Conservation (phyloP, 768 basidiomycete species). For the Clitopilus hobsonii region DNA sequence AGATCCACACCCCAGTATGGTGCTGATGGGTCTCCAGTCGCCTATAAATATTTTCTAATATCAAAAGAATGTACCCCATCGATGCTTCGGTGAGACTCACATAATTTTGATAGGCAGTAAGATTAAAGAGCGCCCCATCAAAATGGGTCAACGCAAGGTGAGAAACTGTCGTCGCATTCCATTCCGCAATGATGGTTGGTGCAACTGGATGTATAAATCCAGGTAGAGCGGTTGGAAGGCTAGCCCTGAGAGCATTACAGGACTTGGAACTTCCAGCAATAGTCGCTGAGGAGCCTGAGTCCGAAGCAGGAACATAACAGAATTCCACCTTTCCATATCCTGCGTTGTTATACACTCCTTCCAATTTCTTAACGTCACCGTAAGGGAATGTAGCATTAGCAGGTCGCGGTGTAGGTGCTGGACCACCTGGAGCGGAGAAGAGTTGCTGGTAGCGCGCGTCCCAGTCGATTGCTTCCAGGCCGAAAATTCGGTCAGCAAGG, state of each 20-base stretch:
- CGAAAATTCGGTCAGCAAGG: constrained; percentile 9
- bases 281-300: background rate
- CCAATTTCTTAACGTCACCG: background rate
- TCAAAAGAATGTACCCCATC: background rate
- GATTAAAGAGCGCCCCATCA: constrained; percentile 3
- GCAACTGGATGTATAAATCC: background rate
- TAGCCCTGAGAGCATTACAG: background rate
- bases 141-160: background rate
- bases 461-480: constrained; percentile 8
- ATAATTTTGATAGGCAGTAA: background rate
- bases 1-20: background rate
- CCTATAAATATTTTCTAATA: background rate
- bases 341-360: constrained; percentile 1
- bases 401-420: background rate
- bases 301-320: background rate
- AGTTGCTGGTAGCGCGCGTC: background rate
- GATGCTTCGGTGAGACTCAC: no score
- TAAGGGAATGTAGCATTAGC: background rate
- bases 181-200: background rate
- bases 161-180: background rate
- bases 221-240: background rate
- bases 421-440: background rate
- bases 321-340: constrained; percentile 1
- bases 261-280: background rate
- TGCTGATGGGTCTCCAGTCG: background rate